These are phyloP conservation scores for Melastoma malabathricum DNA, from an alignment of 345 rosid species.

Conservation along the genomic window DNA sequence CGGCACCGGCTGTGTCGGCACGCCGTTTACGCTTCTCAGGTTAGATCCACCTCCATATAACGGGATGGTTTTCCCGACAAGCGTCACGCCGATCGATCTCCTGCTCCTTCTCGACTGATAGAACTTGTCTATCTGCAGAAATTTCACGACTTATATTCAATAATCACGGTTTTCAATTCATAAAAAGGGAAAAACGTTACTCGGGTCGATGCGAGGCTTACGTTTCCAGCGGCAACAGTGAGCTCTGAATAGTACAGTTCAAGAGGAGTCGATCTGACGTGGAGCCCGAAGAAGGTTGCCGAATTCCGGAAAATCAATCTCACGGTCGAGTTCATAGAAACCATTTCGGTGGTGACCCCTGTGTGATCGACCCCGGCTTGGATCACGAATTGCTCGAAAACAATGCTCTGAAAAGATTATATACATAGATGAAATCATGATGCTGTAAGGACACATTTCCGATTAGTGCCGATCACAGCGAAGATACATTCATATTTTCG, in stretches of 20 bases:
- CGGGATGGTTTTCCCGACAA: slow-evolving; percentile 33
- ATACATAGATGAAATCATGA: too few species aligned
- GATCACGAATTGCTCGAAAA: slow-evolving; percentile 36
- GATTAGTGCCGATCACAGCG: too few species aligned
- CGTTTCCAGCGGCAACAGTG: slow-evolving; percentile 45
- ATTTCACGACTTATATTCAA: not conserved
- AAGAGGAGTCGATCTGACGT: slow-evolving; percentile 43
- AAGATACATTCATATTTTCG: too few species aligned
- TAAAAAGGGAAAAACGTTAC: not conserved
- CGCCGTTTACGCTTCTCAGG: slow-evolving; percentile 39
- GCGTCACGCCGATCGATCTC: slow-evolving; percentile 23
- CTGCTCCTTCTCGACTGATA: slow-evolving; percentile 58
- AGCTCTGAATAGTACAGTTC: slow-evolving; percentile 51
- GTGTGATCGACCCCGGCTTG: slow-evolving; percentile 60
- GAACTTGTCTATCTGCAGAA: slow-evolving; percentile 33
- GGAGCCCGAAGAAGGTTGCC: slow-evolving; percentile 57
- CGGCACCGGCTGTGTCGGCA: slow-evolving; percentile 36
- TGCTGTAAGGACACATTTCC: not conserved
- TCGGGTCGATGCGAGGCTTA: slow-evolving; percentile 7
- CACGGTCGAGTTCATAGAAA: slow-evolving; percentile 46
- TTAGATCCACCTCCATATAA: slow-evolving; percentile 53
- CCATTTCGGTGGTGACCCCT: slow-evolving; percentile 57
- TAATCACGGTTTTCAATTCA: too few species aligned
- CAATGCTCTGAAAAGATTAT: slow-evolving; percentile 24
- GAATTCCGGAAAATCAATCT: slow-evolving; percentile 43